Conservation (phyloP, 139 green algal species). For the Haematococcus sp. region DNA sequence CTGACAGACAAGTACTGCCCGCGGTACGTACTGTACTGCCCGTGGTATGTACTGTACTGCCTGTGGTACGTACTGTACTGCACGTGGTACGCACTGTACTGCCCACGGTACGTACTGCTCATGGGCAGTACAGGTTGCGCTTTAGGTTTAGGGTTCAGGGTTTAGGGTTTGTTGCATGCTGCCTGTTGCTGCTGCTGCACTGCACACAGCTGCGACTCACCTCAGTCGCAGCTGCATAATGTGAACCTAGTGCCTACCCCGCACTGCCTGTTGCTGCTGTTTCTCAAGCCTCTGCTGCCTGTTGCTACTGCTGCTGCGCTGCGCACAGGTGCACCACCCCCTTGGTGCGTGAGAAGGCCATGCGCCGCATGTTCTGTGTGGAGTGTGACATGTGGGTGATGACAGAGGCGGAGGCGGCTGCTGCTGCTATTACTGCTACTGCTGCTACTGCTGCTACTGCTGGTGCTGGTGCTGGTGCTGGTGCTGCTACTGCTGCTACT, state of each 20-base stretch:
- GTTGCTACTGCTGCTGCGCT: background rate
- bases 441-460: background rate
- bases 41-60: too few species aligned
- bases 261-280: too few species aligned
- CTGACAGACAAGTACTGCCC: conserved; percentile 35
- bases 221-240: too few species aligned
- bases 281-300: background rate
- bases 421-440: background rate
- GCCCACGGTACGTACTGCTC: background rate
- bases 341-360: conserved; percentile 11
- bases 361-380: conserved; percentile 24
- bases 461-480: background rate
- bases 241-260: too few species aligned
- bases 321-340: conserved; percentile 14
- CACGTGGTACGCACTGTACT: too few species aligned
- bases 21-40: conserved; percentile 2
- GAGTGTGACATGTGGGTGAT: conserved; percentile 19
- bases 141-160: background rate
- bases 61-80: too few species aligned
- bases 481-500: background rate
- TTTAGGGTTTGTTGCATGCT: background rate
- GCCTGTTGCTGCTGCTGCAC: background rate
- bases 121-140: too few species aligned
- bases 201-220: background rate
- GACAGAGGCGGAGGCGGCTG: conserved; percentile 1